Evolutionary conservation across 2,329 filamentous ascomycete species (phyloP).

Genomic region (Paraphaeosphaeria sporulosa): DNA sequence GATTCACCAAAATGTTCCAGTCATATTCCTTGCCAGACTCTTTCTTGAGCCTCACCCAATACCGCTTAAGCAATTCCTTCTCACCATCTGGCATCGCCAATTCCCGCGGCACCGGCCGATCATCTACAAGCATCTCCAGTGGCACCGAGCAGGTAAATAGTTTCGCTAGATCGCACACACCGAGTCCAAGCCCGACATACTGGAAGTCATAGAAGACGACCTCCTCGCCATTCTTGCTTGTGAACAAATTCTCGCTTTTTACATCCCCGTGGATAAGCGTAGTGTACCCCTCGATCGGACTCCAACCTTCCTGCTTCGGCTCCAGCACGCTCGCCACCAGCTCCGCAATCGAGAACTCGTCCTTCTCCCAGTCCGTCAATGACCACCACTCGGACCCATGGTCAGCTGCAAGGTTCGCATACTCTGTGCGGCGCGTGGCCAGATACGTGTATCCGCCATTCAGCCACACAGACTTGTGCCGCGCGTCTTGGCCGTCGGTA

Average conservation of each 20-base stretch:
- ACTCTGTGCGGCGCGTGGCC: slow-evolving; percentile 67
- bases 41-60: slow-evolving; percentile 52
- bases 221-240: slow-evolving; percentile 55
- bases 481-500: slow-evolving; percentile 35
- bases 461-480: slow-evolving; percentile 59
- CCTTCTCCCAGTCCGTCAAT: slow-evolving; percentile 52
- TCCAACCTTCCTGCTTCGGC: slow-evolving; percentile 43
- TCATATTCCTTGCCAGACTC: slow-evolving; percentile 54
- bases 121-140: slow-evolving; percentile 56
- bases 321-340: slow-evolving; percentile 61
- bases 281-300: slow-evolving; percentile 52
- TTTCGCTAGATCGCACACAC: slow-evolving; percentile 72
- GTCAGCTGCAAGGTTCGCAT: slow-evolving; percentile 56
- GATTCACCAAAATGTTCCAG: slow-evolving; percentile 62
- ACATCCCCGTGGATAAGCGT: slow-evolving; percentile 73
- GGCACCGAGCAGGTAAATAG: slow-evolving; percentile 72
- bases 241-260: slow-evolving; percentile 74
- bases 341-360: slow-evolving; percentile 57
- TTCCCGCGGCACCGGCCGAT: slow-evolving; percentile 43
- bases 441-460: slow-evolving; percentile 76
- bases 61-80: slow-evolving; percentile 59
- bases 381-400: slow-evolving; percentile 63
- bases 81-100: slow-evolving; percentile 63
- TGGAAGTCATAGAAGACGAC: slow-evolving; percentile 76
- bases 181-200: slow-evolving; percentile 69